Conservation (phyloP, 768 basidiomycete species). For the Porphyrellus cyaneotinctus region DNA sequence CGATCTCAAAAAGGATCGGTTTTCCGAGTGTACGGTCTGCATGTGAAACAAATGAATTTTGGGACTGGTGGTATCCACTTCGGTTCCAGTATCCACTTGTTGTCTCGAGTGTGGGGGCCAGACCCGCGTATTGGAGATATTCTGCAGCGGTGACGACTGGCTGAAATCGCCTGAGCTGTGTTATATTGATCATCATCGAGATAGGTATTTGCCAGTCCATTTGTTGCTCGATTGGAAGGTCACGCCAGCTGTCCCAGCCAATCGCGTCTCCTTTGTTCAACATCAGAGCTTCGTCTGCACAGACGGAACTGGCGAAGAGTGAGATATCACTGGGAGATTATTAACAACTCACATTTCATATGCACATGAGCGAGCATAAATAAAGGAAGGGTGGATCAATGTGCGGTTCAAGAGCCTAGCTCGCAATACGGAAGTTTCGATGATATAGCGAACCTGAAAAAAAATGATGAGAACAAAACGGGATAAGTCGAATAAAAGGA, state of each 20-base stretch:
- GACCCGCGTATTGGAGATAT: slow-evolving; percentile 36
- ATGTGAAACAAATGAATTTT: slow-evolving; percentile 15
- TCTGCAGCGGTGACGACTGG: slow-evolving; percentile 36
- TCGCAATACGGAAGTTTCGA: slow-evolving; percentile 39
- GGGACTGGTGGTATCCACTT: slow-evolving; percentile 21
- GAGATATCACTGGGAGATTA: background rate
- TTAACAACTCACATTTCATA: slow-evolving; percentile 32
- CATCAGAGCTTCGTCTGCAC: slow-evolving; percentile 39
- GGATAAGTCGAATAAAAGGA: background rate
- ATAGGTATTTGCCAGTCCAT: slow-evolving; percentile 33
- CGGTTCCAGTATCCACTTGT: slow-evolving; percentile 38
- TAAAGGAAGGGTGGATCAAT: slow-evolving; percentile 38
- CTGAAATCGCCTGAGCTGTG: slow-evolving; percentile 34
- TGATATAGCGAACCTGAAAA: slow-evolving; percentile 42
- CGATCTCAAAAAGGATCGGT: slow-evolving; percentile 32
- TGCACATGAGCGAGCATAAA: slow-evolving; percentile 43
- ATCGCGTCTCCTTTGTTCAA: slow-evolving; percentile 40
- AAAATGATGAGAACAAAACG: background rate
- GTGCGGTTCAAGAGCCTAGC: slow-evolving; percentile 38
- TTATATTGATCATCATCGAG: slow-evolving; percentile 38
- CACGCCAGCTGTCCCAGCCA: slow-evolving; percentile 37
- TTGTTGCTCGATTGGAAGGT: slow-evolving; percentile 32
- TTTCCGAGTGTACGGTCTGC: slow-evolving; percentile 11
- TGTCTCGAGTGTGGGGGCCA: slow-evolving; percentile 30
- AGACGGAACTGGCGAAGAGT: slow-evolving; percentile 25